Evolutionary conservation across 352 stramenopile genomes (phyloP).

Genomic region (Globisporangium uncinulatum): DNA sequence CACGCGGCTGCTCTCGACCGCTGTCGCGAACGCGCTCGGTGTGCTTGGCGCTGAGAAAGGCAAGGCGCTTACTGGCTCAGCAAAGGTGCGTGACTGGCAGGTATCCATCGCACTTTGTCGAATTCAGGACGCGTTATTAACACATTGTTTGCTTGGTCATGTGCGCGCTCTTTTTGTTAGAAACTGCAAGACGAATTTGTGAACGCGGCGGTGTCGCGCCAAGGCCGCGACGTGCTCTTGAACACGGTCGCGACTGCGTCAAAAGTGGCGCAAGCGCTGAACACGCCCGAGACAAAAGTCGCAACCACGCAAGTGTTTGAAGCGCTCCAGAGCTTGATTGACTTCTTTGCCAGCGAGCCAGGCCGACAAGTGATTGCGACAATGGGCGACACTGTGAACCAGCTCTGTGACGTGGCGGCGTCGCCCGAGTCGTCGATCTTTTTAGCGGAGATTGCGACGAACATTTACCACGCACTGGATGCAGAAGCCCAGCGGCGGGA

Average conservation of each 20-base stretch:
- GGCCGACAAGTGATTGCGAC: constrained; percentile 54
- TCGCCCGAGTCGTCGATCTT: constrained; percentile 75
- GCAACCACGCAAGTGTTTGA: constrained; percentile 55
- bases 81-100: constrained; percentile 14
- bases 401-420: constrained; percentile 48
- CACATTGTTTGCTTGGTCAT: neutral
- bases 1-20: constrained; percentile 53
- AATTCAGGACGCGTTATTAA: too few species aligned
- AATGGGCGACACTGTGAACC: constrained; percentile 38
- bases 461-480: constrained; percentile 64
- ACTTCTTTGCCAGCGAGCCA: constrained; percentile 65
- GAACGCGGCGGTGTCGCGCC: constrained; percentile 35
- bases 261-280: constrained; percentile 64
- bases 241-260: constrained; percentile 55
- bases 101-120: too few species aligned
- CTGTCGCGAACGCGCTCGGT: constrained; percentile 44
- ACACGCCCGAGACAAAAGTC: constrained; percentile 63
- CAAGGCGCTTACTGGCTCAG: constrained; percentile 24
- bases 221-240: constrained; percentile 54
- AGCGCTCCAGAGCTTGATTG: constrained; percentile 61
- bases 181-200: constrained; percentile 50
- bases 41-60: constrained; percentile 51
- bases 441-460: constrained; percentile 64
- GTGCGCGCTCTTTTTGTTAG: neutral
- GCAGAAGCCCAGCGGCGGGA: constrained; percentile 37